Percentiles rank a stretch among this genome's conserved stretches.
Conservation (phyloP, 768 basidiomycete genomes). For the Rhodocollybia butyracea region DNA sequence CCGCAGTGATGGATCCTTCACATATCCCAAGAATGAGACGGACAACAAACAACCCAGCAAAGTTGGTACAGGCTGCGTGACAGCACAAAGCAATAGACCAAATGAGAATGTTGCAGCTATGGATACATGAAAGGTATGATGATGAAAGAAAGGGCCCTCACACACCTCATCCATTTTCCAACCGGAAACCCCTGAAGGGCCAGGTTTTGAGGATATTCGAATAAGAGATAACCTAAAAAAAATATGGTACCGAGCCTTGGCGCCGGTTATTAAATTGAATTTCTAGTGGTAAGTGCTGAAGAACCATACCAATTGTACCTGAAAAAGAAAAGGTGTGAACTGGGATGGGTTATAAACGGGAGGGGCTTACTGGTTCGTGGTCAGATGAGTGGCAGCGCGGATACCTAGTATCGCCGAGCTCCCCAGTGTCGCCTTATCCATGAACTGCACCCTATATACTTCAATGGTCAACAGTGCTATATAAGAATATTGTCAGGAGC, state of each 20-base stretch:
- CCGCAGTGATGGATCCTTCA: slow-evolving; percentile 70
- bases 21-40: slow-evolving; percentile 69
- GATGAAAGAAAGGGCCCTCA: neutral
- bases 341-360: slow-evolving; percentile 12
- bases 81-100: slow-evolving; percentile 60
- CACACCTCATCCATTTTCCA: slow-evolving; percentile 78
- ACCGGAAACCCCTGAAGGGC: slow-evolving; percentile 72
- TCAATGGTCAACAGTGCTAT: neutral
- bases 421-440: slow-evolving; percentile 52
- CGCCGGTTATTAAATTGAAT: neutral
- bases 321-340: neutral
- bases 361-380: slow-evolving; percentile 3
- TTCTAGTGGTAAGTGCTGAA: neutral
- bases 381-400: slow-evolving; percentile 5
- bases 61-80: slow-evolving; percentile 72
- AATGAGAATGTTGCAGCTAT: slow-evolving; percentile 59
- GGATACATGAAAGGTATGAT: neutral
- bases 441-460: slow-evolving; percentile 43
- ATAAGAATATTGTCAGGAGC: neutral
- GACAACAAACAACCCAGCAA: slow-evolving; percentile 59
- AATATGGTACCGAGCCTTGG: slow-evolving; percentile 72
- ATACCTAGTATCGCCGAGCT: slow-evolving; percentile 49
- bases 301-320: slow-evolving; percentile 8
- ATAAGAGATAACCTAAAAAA: slow-evolving; percentile 65
- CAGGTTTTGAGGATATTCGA: slow-evolving; percentile 75